These are phyloP conservation scores for Collariella sp. DNA, from an alignment of 495 filamentous ascomycete genomes.

Conservation along the genomic window DNA sequence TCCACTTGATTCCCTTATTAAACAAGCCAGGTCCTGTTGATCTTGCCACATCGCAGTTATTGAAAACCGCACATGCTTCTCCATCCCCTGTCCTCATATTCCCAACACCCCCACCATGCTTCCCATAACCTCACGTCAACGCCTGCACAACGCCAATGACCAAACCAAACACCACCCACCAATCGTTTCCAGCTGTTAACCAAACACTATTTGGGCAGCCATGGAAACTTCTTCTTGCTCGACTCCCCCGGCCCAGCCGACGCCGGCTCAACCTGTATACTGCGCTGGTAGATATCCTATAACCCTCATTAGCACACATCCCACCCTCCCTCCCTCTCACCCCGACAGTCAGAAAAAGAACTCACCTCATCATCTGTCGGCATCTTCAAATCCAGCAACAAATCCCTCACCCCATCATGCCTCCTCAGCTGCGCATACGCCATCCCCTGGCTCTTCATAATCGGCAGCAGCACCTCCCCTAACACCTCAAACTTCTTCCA, in stretches of 20 bases:
- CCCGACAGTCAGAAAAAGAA: neutral
- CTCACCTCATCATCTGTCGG: constrained; percentile 53
- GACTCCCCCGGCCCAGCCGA: constrained; percentile 28
- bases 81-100: neutral
- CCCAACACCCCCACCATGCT: neutral
- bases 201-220: constrained; percentile 40
- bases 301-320: neutral
- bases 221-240: constrained; percentile 49
- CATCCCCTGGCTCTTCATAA: constrained; percentile 81
- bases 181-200: neutral
- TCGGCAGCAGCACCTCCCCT: constrained; percentile 79
- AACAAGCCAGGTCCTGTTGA: no score
- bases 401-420: constrained; percentile 56
- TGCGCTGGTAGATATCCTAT: constrained; percentile 55
- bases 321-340: no score
- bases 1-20: neutral
- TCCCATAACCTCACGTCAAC: neutral
- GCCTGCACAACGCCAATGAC: neutral
- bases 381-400: constrained; percentile 62
- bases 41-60: no score
- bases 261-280: constrained; percentile 45
- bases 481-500: constrained; percentile 99
- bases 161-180: no score
- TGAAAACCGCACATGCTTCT: no score
- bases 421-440: constrained; percentile 64